Base-by-base conservation (phyloP, 2,329 filamentous ascomycete species). In the Ambrosiella cleistominuta region DNA sequence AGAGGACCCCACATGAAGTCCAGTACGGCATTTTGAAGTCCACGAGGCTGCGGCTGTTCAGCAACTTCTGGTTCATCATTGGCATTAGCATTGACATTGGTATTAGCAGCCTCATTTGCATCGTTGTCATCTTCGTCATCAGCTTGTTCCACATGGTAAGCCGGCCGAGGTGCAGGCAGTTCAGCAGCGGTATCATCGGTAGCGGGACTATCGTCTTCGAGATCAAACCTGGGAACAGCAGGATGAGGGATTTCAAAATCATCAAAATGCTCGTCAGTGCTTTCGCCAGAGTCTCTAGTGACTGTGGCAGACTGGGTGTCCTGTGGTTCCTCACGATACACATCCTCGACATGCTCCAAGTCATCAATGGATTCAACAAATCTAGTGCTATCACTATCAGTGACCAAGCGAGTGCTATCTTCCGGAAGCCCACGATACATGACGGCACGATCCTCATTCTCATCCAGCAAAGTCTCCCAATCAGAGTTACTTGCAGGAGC, bases 141-240 rank as follows among this genome's bases (percentile, higher is more conserved):
- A 27, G 27, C 27, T 27, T 27, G 27, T 27, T 27, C 27, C 27
- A 27, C 27, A 5, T 27, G 27, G 3, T 27, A 2, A 27, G 3
- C 27, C 4, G 3, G 27, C 27, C 27, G 27, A 27, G 27, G 27
- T 27, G 27, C 27, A 27, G 4, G 27, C 27, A 27, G 4, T 5
- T 27, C 27, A 27, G 27, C 27, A 3, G 27, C 77, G 56, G 82
- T 82, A 62, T 82, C 81, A 57, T 82, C 74, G 11, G 70, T 72
- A 13, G 66, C 68, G 71, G 68, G 38, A 42, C 63, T 44, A 54
- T 64, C 64, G 17, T 61, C 58, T 2, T 61, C 74, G 4, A 82
- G 69, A 42, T 76, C 75, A 7, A 75, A 76, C 78, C 79, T n/a
- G 17, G 7, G 9, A 57, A 36, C 45, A 8, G 8, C 35, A 17